Conservation (phyloP, 345 rosid genomes). For the Rhodamnia rubescens region DNA sequence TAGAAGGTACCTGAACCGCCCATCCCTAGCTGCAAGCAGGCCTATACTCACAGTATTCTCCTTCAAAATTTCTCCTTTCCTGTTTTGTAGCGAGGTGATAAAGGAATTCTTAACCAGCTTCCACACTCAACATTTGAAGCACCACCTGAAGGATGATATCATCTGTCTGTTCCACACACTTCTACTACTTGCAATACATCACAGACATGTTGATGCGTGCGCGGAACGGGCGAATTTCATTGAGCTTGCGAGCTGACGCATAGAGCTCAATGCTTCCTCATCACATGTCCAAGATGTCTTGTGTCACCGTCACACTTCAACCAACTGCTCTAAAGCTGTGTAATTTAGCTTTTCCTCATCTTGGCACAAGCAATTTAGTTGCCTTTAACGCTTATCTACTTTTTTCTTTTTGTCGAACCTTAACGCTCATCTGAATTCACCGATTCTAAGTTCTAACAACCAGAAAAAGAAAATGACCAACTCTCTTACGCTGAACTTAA, state of each 20-base stretch:
- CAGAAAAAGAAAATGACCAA: neutral
- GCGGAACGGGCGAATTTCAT: too few relatives aligned
- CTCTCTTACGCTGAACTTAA: neutral
- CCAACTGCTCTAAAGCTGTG: neutral
- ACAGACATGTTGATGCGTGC: neutral
- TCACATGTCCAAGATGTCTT: neutral
- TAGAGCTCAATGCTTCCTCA: too few relatives aligned
- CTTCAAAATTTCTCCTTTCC: neutral
- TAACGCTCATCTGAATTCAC: neutral
- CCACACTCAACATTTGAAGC: neutral
- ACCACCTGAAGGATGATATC: neutral
- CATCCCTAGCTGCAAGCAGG: neutral
- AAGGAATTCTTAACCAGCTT: neutral
- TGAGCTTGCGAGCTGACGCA: too few relatives aligned
- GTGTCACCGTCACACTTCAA: neutral
- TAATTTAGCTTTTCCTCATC: neutral
- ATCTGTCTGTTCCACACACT: neutral
- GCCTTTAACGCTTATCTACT: neutral
- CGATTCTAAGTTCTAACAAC: neutral
- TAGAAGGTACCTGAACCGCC: too few relatives aligned
- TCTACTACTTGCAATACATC: neutral
- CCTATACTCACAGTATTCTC: neutral
- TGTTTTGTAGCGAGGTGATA: neutral
- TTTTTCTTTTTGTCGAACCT: too few relatives aligned
- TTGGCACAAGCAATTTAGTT: neutral